These are phyloP conservation scores for Sporobolomyces phaffii DNA, from an alignment of 768 basidiomycete genomes.

Conservation along the genomic window DNA sequence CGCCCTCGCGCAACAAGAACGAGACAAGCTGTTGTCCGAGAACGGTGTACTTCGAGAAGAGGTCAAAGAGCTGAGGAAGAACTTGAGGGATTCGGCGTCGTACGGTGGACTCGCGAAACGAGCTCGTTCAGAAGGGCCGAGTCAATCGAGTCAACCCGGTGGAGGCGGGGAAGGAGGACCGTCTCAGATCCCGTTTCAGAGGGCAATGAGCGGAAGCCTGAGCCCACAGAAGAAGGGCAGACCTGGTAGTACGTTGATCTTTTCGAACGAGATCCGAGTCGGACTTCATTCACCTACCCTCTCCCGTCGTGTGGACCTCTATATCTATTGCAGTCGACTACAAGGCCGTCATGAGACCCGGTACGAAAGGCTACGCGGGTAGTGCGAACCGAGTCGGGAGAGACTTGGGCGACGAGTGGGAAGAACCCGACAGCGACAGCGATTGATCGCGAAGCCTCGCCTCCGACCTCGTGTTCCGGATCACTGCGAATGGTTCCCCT, in stretches of 20 bases:
- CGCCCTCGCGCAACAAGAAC: neutral
- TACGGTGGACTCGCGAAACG: neutral
- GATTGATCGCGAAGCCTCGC: neutral
- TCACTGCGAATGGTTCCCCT: no score
- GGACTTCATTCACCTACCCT: neutral
- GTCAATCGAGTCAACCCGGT: neutral
- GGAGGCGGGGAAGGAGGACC: neutral
- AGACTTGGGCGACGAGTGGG: constrained; percentile 9
- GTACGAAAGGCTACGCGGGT: constrained; percentile 9
- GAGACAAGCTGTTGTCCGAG: neutral
- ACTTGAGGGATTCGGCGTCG: neutral
- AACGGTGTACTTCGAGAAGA: neutral
- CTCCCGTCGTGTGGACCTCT: no score
- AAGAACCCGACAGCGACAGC: constrained; percentile 3
- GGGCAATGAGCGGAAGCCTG: neutral
- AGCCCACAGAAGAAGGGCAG: constrained; percentile 10
- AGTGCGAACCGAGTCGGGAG: constrained; percentile 10
- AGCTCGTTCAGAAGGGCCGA: neutral
- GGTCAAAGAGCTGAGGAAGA: neutral
- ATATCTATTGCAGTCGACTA: constrained; percentile 10
- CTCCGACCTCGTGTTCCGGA: no score
- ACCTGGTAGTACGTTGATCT: constrained; percentile 7
- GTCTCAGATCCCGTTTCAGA: neutral
- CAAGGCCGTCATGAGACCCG: constrained; percentile 9
- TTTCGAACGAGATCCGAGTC: no score